Conservation (phyloP, 192 early-diverging fungal species). For the Coemansia sp. region DNA sequence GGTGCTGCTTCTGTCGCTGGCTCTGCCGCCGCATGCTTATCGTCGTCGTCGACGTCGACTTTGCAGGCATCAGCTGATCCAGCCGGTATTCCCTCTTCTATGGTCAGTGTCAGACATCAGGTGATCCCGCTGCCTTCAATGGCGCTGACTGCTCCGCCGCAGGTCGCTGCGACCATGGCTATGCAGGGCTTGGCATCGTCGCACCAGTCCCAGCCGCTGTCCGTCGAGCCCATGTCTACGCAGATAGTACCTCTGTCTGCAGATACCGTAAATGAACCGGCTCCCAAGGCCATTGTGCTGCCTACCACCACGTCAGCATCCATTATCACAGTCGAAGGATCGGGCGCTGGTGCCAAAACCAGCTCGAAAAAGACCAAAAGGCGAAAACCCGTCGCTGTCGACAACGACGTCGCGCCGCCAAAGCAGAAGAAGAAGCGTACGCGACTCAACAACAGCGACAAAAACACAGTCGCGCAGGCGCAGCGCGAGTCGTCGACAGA, state of each 20-base stretch:
- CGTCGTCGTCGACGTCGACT: neutral
- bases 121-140: neutral
- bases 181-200: neutral
- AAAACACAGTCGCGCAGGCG: neutral
- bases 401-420: neutral
- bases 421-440: constrained; percentile 21
- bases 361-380: neutral
- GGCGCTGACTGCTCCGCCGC: constrained; percentile 4
- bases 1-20: neutral
- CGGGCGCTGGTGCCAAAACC: no score
- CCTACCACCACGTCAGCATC: neutral
- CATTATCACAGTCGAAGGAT: neutral
- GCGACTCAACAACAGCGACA: constrained; percentile 7
- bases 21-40: neutral
- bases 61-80: constrained; percentile 3
- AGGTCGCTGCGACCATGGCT: constrained; percentile 2
- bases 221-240: neutral
- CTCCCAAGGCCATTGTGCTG: neutral
- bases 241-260: constrained; percentile 3
- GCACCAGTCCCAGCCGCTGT: neutral
- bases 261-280: neutral
- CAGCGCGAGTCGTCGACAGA: neutral
- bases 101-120: neutral
- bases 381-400: constrained; percentile 3
- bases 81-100: neutral